Evolutionary conservation across 768 basidiomycete genomes (phyloP).

Genomic region (Boletus sensibilis): DNA sequence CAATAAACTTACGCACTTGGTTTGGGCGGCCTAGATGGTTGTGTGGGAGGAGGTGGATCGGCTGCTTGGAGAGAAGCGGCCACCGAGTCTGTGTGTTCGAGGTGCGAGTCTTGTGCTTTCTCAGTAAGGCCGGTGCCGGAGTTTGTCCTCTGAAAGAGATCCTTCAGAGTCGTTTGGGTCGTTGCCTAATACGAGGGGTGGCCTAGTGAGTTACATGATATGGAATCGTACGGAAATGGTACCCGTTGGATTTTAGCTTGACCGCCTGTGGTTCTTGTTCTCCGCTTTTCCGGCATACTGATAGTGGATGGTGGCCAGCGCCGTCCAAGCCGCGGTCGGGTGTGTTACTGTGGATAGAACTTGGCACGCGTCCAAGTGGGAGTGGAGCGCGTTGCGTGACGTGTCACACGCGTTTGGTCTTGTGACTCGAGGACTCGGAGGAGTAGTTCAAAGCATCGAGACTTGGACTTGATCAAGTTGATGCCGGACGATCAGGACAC

Average conservation of each 20-base stretch:
- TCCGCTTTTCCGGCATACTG: constrained; percentile 28
- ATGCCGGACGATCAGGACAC: constrained; percentile 14
- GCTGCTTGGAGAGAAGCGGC: neutral
- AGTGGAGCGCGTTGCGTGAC: constrained; percentile 27
- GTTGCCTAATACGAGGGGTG: constrained; percentile 7
- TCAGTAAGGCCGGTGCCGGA: neutral
- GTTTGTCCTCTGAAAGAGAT: constrained; percentile 23
- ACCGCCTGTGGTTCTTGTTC: constrained; percentile 14
- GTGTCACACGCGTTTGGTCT: constrained; percentile 13
- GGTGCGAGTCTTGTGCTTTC: neutral
- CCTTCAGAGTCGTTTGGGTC: constrained; percentile 30
- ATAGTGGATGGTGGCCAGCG: neutral
- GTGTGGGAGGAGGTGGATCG: constrained; percentile 2
- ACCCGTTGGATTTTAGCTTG: constrained; percentile 21
- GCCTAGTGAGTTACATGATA: constrained; percentile 8
- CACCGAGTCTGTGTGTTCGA: neutral
- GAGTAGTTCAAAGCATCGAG: neutral
- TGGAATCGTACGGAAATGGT: neutral
- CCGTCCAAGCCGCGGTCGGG: neutral
- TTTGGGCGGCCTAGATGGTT: constrained; percentile 1
- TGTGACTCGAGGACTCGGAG: neutral
- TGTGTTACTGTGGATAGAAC: neutral
- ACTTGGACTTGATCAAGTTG: neutral
- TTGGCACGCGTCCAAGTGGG: neutral
- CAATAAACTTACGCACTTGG: constrained; percentile 21